phyloP scores from a whole-genome alignment of 1,139 yeast genomes.

The Sugiyamaella grinbergsii region DNA sequence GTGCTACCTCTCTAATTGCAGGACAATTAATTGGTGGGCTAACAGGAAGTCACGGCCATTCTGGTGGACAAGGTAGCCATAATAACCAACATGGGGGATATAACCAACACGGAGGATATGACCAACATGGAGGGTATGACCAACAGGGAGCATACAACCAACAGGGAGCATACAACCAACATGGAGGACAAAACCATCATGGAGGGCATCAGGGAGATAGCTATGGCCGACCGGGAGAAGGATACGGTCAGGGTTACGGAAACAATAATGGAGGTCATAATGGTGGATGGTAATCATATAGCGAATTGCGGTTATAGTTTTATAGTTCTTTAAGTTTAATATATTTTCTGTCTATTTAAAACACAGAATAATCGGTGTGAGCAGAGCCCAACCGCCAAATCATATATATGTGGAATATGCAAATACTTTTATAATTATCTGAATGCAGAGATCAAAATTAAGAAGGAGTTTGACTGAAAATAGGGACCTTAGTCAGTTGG shows the following conservation, averaged over 20 bases:
- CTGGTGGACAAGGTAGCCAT: constrained; percentile 1
- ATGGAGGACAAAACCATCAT: background rate
- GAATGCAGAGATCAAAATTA: constrained; percentile 4
- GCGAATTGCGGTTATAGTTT: too few species aligned
- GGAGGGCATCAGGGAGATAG: background rate
- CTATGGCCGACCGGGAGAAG: background rate
- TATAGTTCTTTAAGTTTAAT: too few species aligned
- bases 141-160: background rate
- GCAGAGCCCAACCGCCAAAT: constrained; percentile 12
- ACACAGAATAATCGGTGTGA: too few species aligned
- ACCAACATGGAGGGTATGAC: constrained; percentile 6
- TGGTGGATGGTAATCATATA: constrained; percentile 6
- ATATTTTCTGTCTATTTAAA: too few species aligned
- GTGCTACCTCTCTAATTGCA: background rate
- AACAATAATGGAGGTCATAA: constrained; percentile 15
- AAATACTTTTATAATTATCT: background rate
- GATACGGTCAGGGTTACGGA: background rate
- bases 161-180: constrained; percentile 2
- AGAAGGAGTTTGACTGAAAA: constrained; percentile 26
- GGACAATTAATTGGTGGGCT: background rate
- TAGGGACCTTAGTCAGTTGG: constrained; percentile 57
- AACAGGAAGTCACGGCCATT: background rate
- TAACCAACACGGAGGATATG: constrained; percentile 6
- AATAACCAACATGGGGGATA: background rate
- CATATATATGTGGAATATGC: too few species aligned